Percentiles rank a stretch among this genome's conserved stretches.
Conservation (phyloP, 2,329 filamentous ascomycete genomes). For the Diatrype stigma region DNA sequence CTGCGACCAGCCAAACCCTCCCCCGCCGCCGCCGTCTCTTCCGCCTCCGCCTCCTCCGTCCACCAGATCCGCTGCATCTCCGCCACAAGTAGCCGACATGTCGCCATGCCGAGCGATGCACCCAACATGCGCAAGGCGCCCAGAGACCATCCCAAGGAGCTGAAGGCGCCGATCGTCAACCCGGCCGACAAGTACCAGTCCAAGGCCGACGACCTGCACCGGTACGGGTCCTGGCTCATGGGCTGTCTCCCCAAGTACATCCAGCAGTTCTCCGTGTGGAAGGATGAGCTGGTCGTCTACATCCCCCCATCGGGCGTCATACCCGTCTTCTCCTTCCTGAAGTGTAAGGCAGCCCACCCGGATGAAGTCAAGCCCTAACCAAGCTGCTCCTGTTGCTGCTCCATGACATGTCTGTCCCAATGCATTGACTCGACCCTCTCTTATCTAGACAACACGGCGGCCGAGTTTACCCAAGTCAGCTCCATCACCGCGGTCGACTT, state of each 20-base stretch:
- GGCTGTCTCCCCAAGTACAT: constrained; percentile 96
- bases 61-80: constrained; percentile 50
- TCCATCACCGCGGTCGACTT: constrained; percentile 95
- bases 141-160: constrained; percentile 53
- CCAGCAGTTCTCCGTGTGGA: constrained; percentile 99
- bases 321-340: constrained; percentile 90
- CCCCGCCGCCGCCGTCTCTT: constrained; percentile 44
- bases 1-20: constrained; percentile 48
- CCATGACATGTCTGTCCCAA: too few relatives aligned
- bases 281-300: constrained; percentile 95
- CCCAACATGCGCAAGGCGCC: constrained; percentile 65
- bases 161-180: constrained; percentile 80
- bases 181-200: constrained; percentile 88
- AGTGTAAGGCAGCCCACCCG: constrained; percentile 53
- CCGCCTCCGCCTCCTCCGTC: too few relatives aligned
- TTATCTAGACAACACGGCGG: constrained; percentile 77
- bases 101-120: constrained; percentile 56
- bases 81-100: constrained; percentile 43
- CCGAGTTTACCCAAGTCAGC: constrained; percentile 91
- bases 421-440: constrained; percentile 8
- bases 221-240: constrained; percentile 95
- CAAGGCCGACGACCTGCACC: constrained; percentile 83
- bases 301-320: constrained; percentile 84
- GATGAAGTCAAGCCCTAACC: too few relatives aligned
- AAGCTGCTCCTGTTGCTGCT: too few relatives aligned